These are phyloP conservation scores for Cyclocybe aegerita DNA, from an alignment of 768 basidiomycete genomes.

Conservation along the genomic window DNA sequence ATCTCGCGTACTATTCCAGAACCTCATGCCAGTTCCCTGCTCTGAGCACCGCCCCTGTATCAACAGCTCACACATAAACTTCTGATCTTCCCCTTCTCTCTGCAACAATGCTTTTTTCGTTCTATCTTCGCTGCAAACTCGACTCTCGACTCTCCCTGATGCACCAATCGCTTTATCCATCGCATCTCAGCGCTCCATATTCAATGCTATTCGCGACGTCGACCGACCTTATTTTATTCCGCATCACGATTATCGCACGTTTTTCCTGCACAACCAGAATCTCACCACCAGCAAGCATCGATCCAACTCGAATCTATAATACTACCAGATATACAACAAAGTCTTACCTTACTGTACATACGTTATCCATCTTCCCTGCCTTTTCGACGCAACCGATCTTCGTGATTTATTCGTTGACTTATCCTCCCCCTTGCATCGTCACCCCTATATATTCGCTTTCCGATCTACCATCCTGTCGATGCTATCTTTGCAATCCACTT, in stretches of 20 bases:
- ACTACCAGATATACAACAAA: slow-evolving; percentile 12
- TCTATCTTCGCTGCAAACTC: slow-evolving; percentile 6
- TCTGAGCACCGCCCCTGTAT: slow-evolving; percentile 27
- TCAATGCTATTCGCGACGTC: slow-evolving; percentile 17
- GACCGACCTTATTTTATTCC: slow-evolving; percentile 17
- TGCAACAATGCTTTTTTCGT: slow-evolving; percentile 11
- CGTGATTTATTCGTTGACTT: slow-evolving; percentile 29
- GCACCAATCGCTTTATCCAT: slow-evolving; percentile 2
- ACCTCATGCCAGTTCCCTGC: slow-evolving; percentile 62
- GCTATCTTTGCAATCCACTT: slow-evolving; percentile 9
- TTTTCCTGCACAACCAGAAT: slow-evolving; percentile 14
- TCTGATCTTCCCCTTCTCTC: slow-evolving; percentile 12
- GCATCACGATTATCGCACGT: slow-evolving; percentile 24
- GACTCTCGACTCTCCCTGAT: background rate
- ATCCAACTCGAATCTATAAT: slow-evolving; percentile 14
- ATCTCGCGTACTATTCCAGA: slow-evolving; percentile 49
- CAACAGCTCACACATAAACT: slow-evolving; percentile 25
- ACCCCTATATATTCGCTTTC: slow-evolving; percentile 19
- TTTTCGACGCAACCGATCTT: slow-evolving; percentile 19
- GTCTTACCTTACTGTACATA: slow-evolving; percentile 17
- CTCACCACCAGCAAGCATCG: slow-evolving; percentile 12
- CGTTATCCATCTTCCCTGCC: slow-evolving; percentile 3
- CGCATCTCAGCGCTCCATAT: slow-evolving; percentile 5
- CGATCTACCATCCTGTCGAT: slow-evolving; percentile 16
- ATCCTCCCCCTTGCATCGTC: slow-evolving; percentile 16